These are phyloP conservation scores for Phaffia australis DNA, from an alignment of 768 basidiomycete genomes.

Conservation along the genomic window DNA sequence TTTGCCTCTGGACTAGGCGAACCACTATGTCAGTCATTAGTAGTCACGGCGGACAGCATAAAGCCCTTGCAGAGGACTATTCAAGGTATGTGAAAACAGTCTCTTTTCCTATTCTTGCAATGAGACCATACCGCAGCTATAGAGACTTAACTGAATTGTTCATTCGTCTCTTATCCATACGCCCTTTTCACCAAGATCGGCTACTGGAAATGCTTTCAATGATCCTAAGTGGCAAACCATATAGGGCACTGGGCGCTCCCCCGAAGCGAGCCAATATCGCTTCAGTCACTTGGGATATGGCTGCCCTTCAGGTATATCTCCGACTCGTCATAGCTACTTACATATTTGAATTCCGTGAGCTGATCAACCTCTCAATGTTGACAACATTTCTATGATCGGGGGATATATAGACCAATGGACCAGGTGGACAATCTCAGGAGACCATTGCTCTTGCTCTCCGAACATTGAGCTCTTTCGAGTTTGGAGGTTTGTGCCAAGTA, in stretches of 20 bases:
- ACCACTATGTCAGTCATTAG: constrained; percentile 69
- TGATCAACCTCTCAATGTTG: background rate
- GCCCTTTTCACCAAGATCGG: constrained; percentile 52
- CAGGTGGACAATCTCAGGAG: constrained; percentile 32
- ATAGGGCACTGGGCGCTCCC: constrained; percentile 80
- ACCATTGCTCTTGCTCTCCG: constrained; percentile 67
- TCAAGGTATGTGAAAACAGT: constrained; percentile 52
- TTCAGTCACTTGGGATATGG: constrained; percentile 9
- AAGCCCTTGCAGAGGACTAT: constrained; percentile 82
- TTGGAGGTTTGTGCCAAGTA: constrained; percentile 54
- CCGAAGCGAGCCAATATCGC: constrained; percentile 37
- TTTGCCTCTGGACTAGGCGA: constrained; percentile 87
- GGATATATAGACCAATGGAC: background rate
- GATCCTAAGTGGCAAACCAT: constrained; percentile 70
- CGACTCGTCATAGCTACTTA: background rate
- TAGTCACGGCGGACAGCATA: constrained; percentile 69
- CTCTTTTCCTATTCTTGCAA: background rate
- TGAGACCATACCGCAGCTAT: background rate
- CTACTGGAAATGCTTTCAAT: constrained; percentile 72
- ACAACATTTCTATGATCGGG: background rate
- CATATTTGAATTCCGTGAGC: background rate
- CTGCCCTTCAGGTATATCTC: constrained; percentile 5
- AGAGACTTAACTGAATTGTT: background rate
- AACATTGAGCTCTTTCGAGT: constrained; percentile 85
- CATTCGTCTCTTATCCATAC: background rate